phyloP scores from a whole-genome alignment of 805 yeast species.

The Cephaloascus fragrans region DNA sequence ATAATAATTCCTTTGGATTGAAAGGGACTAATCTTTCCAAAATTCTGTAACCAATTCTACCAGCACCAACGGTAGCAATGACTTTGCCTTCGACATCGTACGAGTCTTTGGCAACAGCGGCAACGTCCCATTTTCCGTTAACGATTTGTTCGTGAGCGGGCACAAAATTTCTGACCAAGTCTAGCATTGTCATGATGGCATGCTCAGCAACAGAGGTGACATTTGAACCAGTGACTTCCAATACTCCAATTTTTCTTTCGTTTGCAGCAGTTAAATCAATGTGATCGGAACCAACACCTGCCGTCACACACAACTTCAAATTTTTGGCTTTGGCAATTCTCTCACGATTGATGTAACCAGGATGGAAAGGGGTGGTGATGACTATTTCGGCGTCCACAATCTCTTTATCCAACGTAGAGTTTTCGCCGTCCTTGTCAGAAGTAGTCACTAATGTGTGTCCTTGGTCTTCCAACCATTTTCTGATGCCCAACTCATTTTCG shows the following conservation, averaged over 20 bases:
- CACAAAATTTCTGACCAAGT: constrained; percentile 65
- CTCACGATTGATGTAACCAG: constrained; percentile 62
- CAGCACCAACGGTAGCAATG: constrained; percentile 74
- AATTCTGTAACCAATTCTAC: constrained; percentile 72
- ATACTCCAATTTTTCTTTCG: constrained; percentile 54
- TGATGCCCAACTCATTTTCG: constrained; percentile 69
- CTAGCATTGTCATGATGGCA: constrained; percentile 63
- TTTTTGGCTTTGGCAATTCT: constrained; percentile 63
- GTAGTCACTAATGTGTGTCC: constrained; percentile 66
- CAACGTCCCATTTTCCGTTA: constrained; percentile 64
- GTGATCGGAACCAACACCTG: constrained; percentile 84
- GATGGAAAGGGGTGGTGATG: constrained; percentile 78
- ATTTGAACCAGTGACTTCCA: constrained; percentile 78
- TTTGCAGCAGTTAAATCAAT: constrained; percentile 63
- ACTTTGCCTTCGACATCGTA: constrained; percentile 71
- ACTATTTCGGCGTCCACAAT: constrained; percentile 66
- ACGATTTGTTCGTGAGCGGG: constrained; percentile 68
- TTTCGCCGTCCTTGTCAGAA: constrained; percentile 55
- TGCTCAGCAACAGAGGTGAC: constrained; percentile 78
- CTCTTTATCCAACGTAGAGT: constrained; percentile 50
- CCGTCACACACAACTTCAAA: constrained; percentile 61
- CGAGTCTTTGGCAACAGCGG: constrained; percentile 62
- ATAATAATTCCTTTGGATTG: constrained; percentile 63
- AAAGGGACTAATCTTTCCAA: constrained; percentile 64
- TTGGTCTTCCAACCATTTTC: constrained; percentile 48